Evolutionary conservation across 2,329 filamentous ascomycete genomes (phyloP).

Genomic region (Aspergillus sp.): DNA sequence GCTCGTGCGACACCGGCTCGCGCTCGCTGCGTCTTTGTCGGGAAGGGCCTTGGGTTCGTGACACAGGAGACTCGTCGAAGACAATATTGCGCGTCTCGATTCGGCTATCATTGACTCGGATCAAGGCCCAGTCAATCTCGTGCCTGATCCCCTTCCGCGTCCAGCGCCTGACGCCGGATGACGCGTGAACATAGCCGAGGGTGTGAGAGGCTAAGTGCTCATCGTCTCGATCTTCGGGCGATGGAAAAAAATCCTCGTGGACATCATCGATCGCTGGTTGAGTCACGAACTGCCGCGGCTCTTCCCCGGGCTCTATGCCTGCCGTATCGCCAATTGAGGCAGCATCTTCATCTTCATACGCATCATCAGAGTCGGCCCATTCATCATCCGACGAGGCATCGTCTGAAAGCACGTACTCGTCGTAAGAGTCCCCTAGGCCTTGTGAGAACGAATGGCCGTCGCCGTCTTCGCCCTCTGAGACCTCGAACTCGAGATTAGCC

Average conservation of each 20-base stretch:
- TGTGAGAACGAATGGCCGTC: conserved; percentile 30
- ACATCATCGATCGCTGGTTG: conserved; percentile 88
- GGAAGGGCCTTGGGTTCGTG: conserved; percentile 4
- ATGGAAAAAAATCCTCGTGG: conserved; percentile 71
- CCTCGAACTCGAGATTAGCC: conserved; percentile 37
- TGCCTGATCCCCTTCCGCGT: conserved; percentile 63
- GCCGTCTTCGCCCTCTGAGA: conserved; percentile 47
- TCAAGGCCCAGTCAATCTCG: conserved; percentile 92
- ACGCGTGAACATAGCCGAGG: conserved; percentile 77
- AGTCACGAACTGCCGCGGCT: conserved; percentile 71
- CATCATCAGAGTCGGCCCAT: conserved; percentile 35
- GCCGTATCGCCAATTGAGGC: conserved; percentile 62
- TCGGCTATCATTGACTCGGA: conserved; percentile 65
- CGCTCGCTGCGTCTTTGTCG: conserved; percentile 42
- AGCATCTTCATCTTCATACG: conserved; percentile 48
- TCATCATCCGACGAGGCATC: conserved; percentile 47
- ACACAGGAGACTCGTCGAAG: conserved; percentile 15
- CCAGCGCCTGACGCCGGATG: conserved; percentile 76
- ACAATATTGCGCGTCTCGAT: conserved; percentile 65
- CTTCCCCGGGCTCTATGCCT: conserved; percentile 64
- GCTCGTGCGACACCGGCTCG: conserved; percentile 33
- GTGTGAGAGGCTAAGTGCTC: conserved; percentile 76
- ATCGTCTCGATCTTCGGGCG: conserved; percentile 62
- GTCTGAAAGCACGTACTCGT: conserved; percentile 38
- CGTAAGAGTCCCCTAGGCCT: conserved; percentile 28